Conservation (phyloP, 495 filamentous ascomycete species). For the Aspergillus bridgeri region DNA sequence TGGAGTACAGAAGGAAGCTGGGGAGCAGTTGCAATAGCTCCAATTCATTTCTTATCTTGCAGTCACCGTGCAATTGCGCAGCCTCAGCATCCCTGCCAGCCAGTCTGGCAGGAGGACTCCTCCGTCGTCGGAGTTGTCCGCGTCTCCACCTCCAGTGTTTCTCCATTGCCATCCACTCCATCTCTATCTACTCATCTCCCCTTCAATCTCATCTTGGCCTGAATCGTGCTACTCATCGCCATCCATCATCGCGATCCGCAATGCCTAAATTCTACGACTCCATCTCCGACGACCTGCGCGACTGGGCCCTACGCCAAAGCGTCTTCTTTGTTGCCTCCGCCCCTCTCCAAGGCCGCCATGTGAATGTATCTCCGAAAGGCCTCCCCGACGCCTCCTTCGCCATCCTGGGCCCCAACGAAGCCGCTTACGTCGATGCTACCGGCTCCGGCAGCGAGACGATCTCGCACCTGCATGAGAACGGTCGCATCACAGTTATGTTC, state of each 20-base stretch:
- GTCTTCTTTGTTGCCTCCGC: conserved; percentile 69
- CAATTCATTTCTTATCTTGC: no score
- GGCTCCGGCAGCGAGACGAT: conserved; percentile 73
- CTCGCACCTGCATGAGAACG: conserved; percentile 70
- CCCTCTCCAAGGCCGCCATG: conserved; percentile 53
- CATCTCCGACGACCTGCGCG: conserved; percentile 50
- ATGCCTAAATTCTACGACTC: conserved; percentile 64
- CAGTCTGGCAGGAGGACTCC: neutral
- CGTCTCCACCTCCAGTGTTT: neutral
- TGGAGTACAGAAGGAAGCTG: no score
- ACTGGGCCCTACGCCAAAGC: conserved; percentile 60
- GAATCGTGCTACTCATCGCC: neutral
- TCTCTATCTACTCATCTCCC: neutral
- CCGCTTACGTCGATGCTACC: conserved; percentile 68
- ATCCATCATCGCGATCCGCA: neutral
- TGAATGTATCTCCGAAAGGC: conserved; percentile 74
- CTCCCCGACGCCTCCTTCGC: conserved; percentile 53
- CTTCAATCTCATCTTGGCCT: neutral
- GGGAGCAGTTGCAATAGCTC: no score
- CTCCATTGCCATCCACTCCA: neutral
- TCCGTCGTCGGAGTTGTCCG: neutral
- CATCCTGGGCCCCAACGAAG: conserved; percentile 53
- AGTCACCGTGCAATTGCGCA: no score
- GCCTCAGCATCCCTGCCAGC: neutral
- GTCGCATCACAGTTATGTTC: conserved; percentile 68